Evolutionary conservation across 768 basidiomycete species (phyloP).

Genomic region (Dentipellis fragilis): DNA sequence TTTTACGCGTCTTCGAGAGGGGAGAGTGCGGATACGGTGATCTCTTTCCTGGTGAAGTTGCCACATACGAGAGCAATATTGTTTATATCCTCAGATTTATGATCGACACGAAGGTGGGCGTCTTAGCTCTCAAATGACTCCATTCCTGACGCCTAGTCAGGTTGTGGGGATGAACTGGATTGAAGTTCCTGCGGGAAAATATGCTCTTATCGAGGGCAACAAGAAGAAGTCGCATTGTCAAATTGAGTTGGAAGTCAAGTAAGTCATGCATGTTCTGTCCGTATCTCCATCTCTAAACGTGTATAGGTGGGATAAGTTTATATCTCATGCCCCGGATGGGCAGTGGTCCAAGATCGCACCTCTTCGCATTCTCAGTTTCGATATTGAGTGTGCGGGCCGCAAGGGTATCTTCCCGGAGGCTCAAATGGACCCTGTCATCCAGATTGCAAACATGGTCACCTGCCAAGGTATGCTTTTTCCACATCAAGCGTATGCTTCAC

Average conservation of each 20-base stretch:
- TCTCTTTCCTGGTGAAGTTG: slow-evolving; percentile 33
- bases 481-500: not conserved
- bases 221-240: slow-evolving; percentile 77
- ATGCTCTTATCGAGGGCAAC: slow-evolving; percentile 46
- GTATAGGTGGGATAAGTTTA: slow-evolving; percentile 69
- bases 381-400: slow-evolving; percentile 97
- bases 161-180: slow-evolving; percentile 99
- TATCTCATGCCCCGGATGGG: slow-evolving; percentile 87
- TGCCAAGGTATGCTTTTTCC: slow-evolving; percentile 58
- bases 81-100: slow-evolving; percentile 88
- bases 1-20: slow-evolving; percentile 40
- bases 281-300: not conserved
- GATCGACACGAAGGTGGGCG: slow-evolving; percentile 84
- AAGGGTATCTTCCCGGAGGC: slow-evolving; percentile 98
- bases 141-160: slow-evolving; percentile 25
- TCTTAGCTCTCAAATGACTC: not conserved
- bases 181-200: slow-evolving; percentile 79
- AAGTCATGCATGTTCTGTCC: slow-evolving; percentile 13
- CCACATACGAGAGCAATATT: slow-evolving; percentile 93
- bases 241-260: slow-evolving; percentile 77
- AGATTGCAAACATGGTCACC: slow-evolving; percentile 99
- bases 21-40: slow-evolving; percentile 41
- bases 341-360: slow-evolving; percentile 91
- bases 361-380: slow-evolving; percentile 89
- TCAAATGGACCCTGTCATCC: slow-evolving; percentile 86